Evolutionary conservation across 176 grass and related monocot genomes (phyloP), one percentile per base, ranked within the genome.

Genomic region (Aechmea fasciata): DNA sequence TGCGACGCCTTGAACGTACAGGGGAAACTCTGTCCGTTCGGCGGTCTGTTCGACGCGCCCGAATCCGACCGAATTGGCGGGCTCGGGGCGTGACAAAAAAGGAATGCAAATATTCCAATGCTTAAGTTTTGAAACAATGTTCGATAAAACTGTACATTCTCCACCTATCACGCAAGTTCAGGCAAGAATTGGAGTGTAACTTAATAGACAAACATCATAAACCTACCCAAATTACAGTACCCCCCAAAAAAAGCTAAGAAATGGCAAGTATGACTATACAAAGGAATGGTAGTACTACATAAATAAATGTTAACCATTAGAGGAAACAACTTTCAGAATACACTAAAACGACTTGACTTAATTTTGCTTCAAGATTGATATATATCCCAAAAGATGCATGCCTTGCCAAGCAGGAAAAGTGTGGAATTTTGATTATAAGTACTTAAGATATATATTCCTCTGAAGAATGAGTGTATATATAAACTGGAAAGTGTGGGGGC

Each of bases 311-410:
- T 57, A 11, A 52, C 71, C 17, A 62, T 52, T 0, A 79, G 53
- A 66, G 72, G 33, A 50, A 72, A 65, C 73, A 63, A 53, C 49
- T 47, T 51, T 9, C 11, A 79, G 13, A 79, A 77, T 63, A 62
- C 55, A 61, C 55, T 20, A 80, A 79, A 84, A 59, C 69, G 76
- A 70, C 52, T 73, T 77, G 74, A 72, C 72, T 78, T 71, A 61
- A 75, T 48, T 71, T 80, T 64, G 19, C 74, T 85, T 87, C 84
- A 90, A 63, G 82, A 80, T 78, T 90, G 86, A 82, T 90, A 99
- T 69, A 84, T 73, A 73, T 88, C 81, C 94, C 94, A 99, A 78
- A n/a, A n/a, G n/a, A n/a, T n/a, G n/a, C n/a, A n/a, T n/a, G n/a
- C n/a, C n/a, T n/a, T n/a, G n/a, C n/a, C n/a, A n/a, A n/a, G n/a